A percentile compares a stretch with the other conserved stretches of the same genome.
Evolutionary conservation across 2,329 filamentous ascomycete species (phyloP).

Genomic region (Verticillium longisporum): DNA sequence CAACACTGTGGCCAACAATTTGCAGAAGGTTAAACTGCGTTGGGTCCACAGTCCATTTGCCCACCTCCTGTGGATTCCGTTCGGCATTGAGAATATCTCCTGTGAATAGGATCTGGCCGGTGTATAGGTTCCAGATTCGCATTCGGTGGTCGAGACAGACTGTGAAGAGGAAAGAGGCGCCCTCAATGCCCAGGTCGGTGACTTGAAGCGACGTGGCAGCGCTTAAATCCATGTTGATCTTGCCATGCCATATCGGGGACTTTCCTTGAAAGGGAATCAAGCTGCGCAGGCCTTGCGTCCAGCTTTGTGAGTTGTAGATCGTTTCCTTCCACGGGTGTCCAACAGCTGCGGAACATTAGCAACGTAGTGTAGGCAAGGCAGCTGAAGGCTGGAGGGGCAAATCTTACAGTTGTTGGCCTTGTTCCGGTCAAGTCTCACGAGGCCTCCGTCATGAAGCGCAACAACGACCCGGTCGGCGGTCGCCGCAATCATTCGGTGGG

Average conservation of each 20-base stretch:
- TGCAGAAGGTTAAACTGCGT: conserved; percentile 71
- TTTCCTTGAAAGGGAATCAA: conserved; percentile 61
- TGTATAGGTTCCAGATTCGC: conserved; percentile 83
- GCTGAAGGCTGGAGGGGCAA: background rate
- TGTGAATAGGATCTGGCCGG: conserved; percentile 68
- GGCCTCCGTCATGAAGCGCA: conserved; percentile 71
- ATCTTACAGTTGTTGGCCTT: conserved; percentile 38
- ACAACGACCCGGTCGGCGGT: conserved; percentile 69
- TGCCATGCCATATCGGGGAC: conserved; percentile 57
- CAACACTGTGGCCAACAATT: conserved; percentile 53
- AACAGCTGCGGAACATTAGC: conserved; percentile 19
- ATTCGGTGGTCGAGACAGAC: conserved; percentile 85
- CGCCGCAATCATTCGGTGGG: conserved; percentile 74
- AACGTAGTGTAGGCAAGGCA: background rate
- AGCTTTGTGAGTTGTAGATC: conserved; percentile 67
- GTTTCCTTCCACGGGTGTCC: conserved; percentile 57
- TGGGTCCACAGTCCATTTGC: conserved; percentile 73
- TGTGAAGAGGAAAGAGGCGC: conserved; percentile 59
- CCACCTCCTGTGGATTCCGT: conserved; percentile 58
- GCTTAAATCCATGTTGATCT: conserved; percentile 58
- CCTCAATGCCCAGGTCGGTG: conserved; percentile 41
- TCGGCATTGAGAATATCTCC: conserved; percentile 70
- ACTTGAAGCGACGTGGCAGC: conserved; percentile 58
- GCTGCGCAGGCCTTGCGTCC: conserved; percentile 59
- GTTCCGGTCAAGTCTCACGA: conserved; percentile 63